A percentile compares a stretch with the other conserved stretches of the same genome.
Conservation (phyloP, 2,329 filamentous ascomycete genomes). For the Colletotrichum lupini region DNA sequence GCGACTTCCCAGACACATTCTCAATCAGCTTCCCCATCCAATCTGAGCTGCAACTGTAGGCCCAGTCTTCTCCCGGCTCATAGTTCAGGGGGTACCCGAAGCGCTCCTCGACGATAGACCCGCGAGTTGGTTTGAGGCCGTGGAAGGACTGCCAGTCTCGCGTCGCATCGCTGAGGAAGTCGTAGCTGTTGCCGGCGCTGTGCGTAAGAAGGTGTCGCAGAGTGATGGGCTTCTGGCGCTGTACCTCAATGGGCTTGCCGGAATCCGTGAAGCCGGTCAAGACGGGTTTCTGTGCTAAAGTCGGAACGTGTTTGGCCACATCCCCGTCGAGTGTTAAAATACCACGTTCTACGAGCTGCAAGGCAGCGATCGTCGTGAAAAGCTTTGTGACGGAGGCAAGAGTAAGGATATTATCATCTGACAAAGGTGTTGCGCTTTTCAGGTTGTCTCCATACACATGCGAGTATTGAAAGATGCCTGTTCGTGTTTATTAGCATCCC, state of each 20-base stretch:
- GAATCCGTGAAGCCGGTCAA: slow-evolving; percentile 57
- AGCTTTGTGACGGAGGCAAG: slow-evolving; percentile 56
- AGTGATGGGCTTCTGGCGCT: slow-evolving; percentile 53
- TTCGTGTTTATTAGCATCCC: background rate
- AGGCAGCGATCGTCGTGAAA: slow-evolving; percentile 60
- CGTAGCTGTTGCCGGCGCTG: slow-evolving; percentile 59
- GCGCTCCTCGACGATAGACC: slow-evolving; percentile 51
- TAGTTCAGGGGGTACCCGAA: slow-evolving; percentile 58
- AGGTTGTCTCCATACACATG: slow-evolving; percentile 19
- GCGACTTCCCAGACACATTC: slow-evolving; percentile 51
- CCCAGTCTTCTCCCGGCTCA: slow-evolving; percentile 63
- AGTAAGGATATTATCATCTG: slow-evolving; percentile 49
- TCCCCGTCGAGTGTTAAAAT: slow-evolving; percentile 58
- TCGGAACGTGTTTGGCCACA: slow-evolving; percentile 56
- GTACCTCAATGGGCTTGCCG: slow-evolving; percentile 49
- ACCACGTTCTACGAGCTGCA: slow-evolving; percentile 67
- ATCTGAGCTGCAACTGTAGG: slow-evolving; percentile 61
- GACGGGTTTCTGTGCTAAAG: slow-evolving; percentile 58
- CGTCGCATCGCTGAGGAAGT: slow-evolving; percentile 49
- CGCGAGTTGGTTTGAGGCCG: slow-evolving; percentile 42
- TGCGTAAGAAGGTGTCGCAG: slow-evolving; percentile 63
- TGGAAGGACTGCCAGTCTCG: slow-evolving; percentile 39
- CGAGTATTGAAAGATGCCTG: slow-evolving; percentile 24
- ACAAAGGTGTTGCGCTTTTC: slow-evolving; percentile 44
- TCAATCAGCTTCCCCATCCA: slow-evolving; percentile 66